A percentile compares a stretch with the other conserved stretches of the same genome.
phyloP scores from a whole-genome alignment of 805 yeast species.

The Candida wancherniae region DNA sequence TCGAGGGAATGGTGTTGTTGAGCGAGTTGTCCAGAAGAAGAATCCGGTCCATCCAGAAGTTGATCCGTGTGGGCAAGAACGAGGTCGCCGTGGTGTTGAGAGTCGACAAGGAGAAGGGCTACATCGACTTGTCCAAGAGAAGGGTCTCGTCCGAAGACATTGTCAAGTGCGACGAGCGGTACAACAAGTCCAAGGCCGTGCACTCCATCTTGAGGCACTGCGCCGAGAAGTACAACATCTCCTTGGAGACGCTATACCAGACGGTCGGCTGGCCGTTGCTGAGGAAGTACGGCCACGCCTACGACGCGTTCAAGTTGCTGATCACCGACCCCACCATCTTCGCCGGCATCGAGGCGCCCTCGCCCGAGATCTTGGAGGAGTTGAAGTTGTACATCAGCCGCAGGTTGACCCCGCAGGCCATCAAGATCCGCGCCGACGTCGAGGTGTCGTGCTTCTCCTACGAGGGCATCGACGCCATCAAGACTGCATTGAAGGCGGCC shows the following conservation, averaged over 20 bases:
- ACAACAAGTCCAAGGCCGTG: constrained; percentile 93
- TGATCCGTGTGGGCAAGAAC: constrained; percentile 96
- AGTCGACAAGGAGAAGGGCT: constrained; percentile 98
- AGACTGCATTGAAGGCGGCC: constrained; percentile 80
- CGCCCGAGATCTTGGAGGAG: constrained; percentile 73
- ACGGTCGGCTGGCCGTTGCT: constrained; percentile 97
- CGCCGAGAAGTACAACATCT: constrained; percentile 90
- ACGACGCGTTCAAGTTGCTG: constrained; percentile 94
- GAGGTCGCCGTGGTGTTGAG: constrained; percentile 97
- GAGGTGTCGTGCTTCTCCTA: constrained; percentile 96
- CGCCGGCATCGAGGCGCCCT: constrained; percentile 70
- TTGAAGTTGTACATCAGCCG: constrained; percentile 82
- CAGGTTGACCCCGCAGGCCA: constrained; percentile 96
- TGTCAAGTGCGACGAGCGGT: constrained; percentile 94
- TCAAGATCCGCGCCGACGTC: constrained; percentile 96
- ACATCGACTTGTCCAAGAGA: constrained; percentile 95
- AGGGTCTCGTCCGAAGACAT: constrained; percentile 98
- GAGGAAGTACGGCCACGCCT: constrained; percentile 92
- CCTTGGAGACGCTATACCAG: constrained; percentile 81
- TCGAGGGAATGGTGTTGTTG: constrained; percentile 96
- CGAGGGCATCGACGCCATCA: constrained; percentile 97
- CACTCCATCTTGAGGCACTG: constrained; percentile 98
- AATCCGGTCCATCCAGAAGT: constrained; percentile 94
- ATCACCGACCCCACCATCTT: constrained; percentile 88
- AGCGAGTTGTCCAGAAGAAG: constrained; percentile 98